These are phyloP conservation scores for Talaromyces pinophilus DNA, from an alignment of 2,329 filamentous ascomycete genomes.

Conservation along the genomic window DNA sequence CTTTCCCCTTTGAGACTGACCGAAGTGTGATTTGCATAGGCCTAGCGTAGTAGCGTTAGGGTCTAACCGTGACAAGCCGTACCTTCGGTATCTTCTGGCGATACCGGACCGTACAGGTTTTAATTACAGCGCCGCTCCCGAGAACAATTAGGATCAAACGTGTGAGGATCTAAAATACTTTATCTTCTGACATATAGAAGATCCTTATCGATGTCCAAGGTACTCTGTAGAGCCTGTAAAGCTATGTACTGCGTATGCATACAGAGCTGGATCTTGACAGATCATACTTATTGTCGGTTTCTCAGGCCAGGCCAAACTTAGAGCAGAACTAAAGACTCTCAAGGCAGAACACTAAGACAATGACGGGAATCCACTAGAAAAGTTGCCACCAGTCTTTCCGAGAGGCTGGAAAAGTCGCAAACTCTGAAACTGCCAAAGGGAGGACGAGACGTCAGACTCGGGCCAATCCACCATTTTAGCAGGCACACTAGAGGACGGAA, in stretches of 20 bases:
- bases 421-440: constrained; percentile 6
- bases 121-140: constrained; percentile 7
- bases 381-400: constrained; percentile 14
- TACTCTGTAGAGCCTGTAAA: background rate
- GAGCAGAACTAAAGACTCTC: background rate
- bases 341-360: background rate
- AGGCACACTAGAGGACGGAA: constrained; percentile 9
- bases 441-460: constrained; percentile 3
- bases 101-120: constrained; percentile 6
- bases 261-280: background rate
- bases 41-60: background rate
- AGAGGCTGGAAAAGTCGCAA: constrained; percentile 17
- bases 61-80: constrained; percentile 11
- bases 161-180: background rate
- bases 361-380: constrained; percentile 10
- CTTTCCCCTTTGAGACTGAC: constrained; percentile 16
- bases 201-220: background rate
- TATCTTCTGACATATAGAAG: background rate
- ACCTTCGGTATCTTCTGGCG: constrained; percentile 4
- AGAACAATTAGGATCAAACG: background rate
- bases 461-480: constrained; percentile 5
- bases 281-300: constrained; percentile 12
- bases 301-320: constrained; percentile 4
- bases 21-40: constrained; percentile 10
- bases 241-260: background rate